Evolutionary conservation across 768 basidiomycete species (phyloP), one percentile per base, ranked within the genome.

Genomic region (Russula sp.): DNA sequence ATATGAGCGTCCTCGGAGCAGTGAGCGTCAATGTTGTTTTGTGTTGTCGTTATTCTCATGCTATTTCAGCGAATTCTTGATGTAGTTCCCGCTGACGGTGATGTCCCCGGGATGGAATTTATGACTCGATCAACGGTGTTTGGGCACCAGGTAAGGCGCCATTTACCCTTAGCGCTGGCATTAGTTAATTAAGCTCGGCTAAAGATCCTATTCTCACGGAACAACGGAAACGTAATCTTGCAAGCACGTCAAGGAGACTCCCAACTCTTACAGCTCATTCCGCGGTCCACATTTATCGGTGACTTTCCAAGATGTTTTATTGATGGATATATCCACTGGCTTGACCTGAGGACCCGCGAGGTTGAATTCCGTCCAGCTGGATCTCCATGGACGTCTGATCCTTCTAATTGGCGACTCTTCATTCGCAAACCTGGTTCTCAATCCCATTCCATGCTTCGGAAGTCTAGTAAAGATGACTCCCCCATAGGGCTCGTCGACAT

Each of bases 1-100:
- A 79, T 59, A 50, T 49, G 14, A 69, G 72, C 7, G 60, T 80
- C n/a, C 75, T 82, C 48, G 71, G 73, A 35, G 44, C 72, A 10
- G 79, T 64, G 55, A 48, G 60, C 32, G 3, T 52, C 27, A 22
- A 27, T 4, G 6, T 3, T n/a, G 4, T 6, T 10, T n/a, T 37
- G 1, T 5, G 20, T 10, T 13, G 9, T 4, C 0, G 16, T 20
- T 22, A 32, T 44, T 14, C 35, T 53, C 20, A 55, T 0, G 53
- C 3, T 3, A 9, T 27, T 37, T 34, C 54, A 64, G 63, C 55
- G 48, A 45, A 37, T 49, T 44, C 52, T 66, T 3, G 40, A 58
- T 31, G 65, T 63, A 14, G 11, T 27, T 4, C 62, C 65, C 7
- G 48, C 61, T 35, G 51, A 62, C 22, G 14, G 10, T 5, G 10